Evolutionary conservation across 352 stramenopile species (phyloP), one percentile per base, ranked within the genome.

Genomic region (Globisporangium megalacanthum): DNA sequence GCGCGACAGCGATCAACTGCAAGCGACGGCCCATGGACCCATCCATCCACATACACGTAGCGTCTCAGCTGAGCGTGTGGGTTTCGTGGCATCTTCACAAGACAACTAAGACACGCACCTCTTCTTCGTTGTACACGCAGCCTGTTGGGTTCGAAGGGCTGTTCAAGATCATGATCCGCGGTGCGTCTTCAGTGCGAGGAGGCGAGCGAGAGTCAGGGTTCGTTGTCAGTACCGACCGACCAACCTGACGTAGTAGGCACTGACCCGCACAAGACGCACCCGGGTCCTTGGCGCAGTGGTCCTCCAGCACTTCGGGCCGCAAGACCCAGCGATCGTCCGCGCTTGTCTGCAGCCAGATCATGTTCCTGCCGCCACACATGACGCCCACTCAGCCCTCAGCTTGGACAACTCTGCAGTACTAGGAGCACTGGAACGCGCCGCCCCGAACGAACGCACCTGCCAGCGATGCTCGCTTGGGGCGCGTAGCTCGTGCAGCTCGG

Each of bases 401-500:
- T 20, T 4, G 25, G 25, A 29, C 25, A 29, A 29, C 25, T 29
- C 25, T 29, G 25, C 4, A 29, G 25, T 29, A 29, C 25, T 29
- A 29, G 25, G 2, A 29, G 25, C 25, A 29, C 25, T 29, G 25
- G 25, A 29, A 14, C 17, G 58, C 6, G 59, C 6, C 58, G 5
- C 58, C 35, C n/a, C 11, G 51, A 25, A 33, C 17, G 25, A 29
- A 66, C 66, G 14, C 14, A 88, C 81, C 86, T 79, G 20, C 86
- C 86, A 52, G 83, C 83, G 49, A 95, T 95, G 60, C 81, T 89
- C 2, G 83, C 83, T 59, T 95, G 86, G 3, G 86, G 86, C 5
- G 82, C 82, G 62, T 93, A 95, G 58, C 82, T 94, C 19, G 83
- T 93, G 54, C 86, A 95, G 53, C 82, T 93, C 15, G 86, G 83